Conservation (phyloP, 768 basidiomycete species). For the Lactarius psammicola region DNA sequence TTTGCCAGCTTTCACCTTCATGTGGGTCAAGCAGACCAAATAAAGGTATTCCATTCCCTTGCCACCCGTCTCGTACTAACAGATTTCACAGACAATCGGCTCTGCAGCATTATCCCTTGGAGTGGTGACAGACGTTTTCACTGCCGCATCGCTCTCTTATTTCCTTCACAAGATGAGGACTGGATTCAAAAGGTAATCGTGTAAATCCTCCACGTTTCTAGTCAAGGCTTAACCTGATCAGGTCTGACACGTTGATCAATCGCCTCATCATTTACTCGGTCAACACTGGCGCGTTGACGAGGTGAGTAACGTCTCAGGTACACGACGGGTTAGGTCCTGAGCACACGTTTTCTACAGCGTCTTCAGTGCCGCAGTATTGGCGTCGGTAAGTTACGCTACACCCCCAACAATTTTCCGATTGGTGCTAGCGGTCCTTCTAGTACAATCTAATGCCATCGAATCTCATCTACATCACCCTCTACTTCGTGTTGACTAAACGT, state of each 20-base stretch:
- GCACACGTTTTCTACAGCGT: constrained; percentile 35
- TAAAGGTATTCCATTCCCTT: constrained; percentile 43
- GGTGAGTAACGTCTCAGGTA: constrained; percentile 36
- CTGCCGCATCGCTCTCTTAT: constrained; percentile 51
- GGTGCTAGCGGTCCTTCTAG: constrained; percentile 36
- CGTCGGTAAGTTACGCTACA: constrained; percentile 51
- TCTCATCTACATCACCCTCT: constrained; percentile 58
- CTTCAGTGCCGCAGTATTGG: constrained; percentile 50
- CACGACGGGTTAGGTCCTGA: constrained; percentile 2
- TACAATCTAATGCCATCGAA: constrained; percentile 55
- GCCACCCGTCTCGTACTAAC: not conserved
- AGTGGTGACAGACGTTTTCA: constrained; percentile 50
- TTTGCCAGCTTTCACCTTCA: constrained; percentile 40
- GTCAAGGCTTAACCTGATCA: constrained; percentile 31
- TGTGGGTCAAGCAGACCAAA: constrained; percentile 42
- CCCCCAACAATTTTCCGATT: not conserved
- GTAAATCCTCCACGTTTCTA: not conserved
- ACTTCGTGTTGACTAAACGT: constrained; percentile 62
- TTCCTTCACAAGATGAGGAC: constrained; percentile 56
- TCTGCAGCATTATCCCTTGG: constrained; percentile 50
- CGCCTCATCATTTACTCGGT: constrained; percentile 57
- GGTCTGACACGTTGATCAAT: constrained; percentile 57
- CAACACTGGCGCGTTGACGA: constrained; percentile 62
- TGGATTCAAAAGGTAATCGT: constrained; percentile 43
- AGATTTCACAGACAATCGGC: constrained; percentile 42